phyloP scores from a whole-genome alignment of 23 red algal genomes.

The Pyropia haitanensis region DNA sequence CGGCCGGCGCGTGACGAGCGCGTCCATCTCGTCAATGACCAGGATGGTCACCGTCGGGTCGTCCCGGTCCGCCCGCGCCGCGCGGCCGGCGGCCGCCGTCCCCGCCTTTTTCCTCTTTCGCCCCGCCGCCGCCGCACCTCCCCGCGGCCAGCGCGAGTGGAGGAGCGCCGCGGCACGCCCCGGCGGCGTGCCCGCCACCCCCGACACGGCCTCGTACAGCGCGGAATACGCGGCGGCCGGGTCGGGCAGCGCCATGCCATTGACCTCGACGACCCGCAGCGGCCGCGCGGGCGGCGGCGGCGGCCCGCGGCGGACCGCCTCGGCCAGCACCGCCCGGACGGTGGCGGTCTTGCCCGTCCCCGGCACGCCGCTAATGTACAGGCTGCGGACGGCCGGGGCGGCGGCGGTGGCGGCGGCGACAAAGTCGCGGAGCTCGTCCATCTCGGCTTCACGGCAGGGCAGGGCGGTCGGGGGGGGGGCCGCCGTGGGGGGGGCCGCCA shows the following conservation, averaged over 20 bases:
- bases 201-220: slow-evolving; percentile 32
- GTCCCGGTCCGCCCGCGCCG: not conserved
- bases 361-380: slow-evolving; percentile 94
- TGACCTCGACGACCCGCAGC: slow-evolving; percentile 79
- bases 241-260: slow-evolving; percentile 86
- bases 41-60: slow-evolving; percentile 23
- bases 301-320: slow-evolving; percentile 13
- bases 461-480: not conserved
- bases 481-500: too few relatives aligned
- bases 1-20: slow-evolving; percentile 51
- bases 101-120: not conserved
- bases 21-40: slow-evolving; percentile 96
- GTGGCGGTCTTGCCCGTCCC: slow-evolving; percentile 97
- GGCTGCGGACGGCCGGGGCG: slow-evolving; percentile 16
- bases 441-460: slow-evolving; percentile 56
- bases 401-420: slow-evolving; percentile 4
- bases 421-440: slow-evolving; percentile 39
- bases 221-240: slow-evolving; percentile 60
- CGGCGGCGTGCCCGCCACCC: slow-evolving; percentile 2
- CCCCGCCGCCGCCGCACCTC: slow-evolving; percentile 18
- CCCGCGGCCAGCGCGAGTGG: not conserved
- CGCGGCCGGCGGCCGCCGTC: not conserved
- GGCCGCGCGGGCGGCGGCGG: slow-evolving; percentile 3
- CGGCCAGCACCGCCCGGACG: slow-evolving; percentile 52
- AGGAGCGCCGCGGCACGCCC: slow-evolving; percentile 26